Conservation (phyloP, 1,139 yeast species). For the Pichia sp. region DNA sequence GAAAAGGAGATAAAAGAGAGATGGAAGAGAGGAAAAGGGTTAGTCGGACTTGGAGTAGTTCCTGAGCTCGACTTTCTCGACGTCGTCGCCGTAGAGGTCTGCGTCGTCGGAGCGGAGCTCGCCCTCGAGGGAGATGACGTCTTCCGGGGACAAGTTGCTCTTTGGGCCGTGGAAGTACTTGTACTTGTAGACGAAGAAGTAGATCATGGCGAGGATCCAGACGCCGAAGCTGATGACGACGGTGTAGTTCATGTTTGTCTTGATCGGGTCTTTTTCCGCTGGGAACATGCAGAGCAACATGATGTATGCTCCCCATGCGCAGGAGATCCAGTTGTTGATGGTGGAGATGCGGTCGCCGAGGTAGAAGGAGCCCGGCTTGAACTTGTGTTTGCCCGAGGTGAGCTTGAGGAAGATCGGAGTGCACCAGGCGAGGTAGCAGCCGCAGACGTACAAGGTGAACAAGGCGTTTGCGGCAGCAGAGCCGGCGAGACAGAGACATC, state of each 20-base stretch:
- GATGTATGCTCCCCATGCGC: conserved; percentile 39
- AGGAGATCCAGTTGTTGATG: conserved; percentile 37
- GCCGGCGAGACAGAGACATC: conserved; percentile 56
- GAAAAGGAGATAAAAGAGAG: background rate
- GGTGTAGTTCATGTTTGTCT: conserved; percentile 38
- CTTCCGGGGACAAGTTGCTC: conserved; percentile 32
- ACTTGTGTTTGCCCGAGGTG: conserved; percentile 44
- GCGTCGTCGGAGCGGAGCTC: conserved; percentile 2
- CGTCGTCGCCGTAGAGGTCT: conserved; percentile 16
- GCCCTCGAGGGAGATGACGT: conserved; percentile 8
- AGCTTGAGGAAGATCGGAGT: conserved; percentile 51
- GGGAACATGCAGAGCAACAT: conserved; percentile 50
- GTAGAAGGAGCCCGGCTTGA: conserved; percentile 62
- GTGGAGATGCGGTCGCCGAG: conserved; percentile 48
- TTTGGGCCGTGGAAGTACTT: conserved; percentile 50
- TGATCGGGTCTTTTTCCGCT: conserved; percentile 29
- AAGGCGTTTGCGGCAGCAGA: conserved; percentile 59
- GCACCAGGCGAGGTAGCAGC: conserved; percentile 59
- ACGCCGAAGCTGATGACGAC: conserved; percentile 49
- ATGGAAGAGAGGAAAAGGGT: background rate
- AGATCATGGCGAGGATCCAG: conserved; percentile 44
- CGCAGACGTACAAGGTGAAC: conserved; percentile 57
- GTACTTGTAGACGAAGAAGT: conserved; percentile 45
- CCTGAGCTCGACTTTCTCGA: conserved; percentile 19
- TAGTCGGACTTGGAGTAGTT: background rate